Evolutionary conservation across 2,329 filamentous ascomycete genomes (phyloP), one percentile per base, ranked within the genome.

Genomic region (Fusarium cyanostomum): DNA sequence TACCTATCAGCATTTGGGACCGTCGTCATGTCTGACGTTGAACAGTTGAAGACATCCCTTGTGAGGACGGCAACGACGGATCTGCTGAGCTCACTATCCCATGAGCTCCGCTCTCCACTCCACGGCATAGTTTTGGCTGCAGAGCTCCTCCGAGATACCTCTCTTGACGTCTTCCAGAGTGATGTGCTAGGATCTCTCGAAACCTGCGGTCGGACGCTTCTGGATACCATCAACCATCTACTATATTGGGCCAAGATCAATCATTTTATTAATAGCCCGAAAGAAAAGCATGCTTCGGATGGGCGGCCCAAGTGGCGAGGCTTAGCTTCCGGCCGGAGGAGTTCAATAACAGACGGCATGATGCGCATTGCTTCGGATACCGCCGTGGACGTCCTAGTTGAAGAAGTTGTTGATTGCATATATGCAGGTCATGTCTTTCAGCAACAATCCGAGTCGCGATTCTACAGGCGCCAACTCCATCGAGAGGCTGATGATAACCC

Each of bases 21-120:
- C 43, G 81, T 81, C 1, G 81, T 85, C 15, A 86, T 87, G 82
- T 79, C 83, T 0, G 85, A 89, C 50, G 74, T 89, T 5, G 78
- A 41, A 80, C 1, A 76, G 82, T 5, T 66, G 84, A 27, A 73
- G 75, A 26, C 69, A 71, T 3, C 71, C 8, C 66, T 73, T 10
- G 76, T 77, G 0, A 77, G 79, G 30, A 79, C 76, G 52, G 82
- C 84, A 28, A 87, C 86, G 68, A 81, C 81, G 1, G 84, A 87
- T 54, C 82, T 87, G 39, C 81, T 89, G 12, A 82, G 83, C 3
- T 87, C 83, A 4, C 81, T 89, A 10, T 86, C 83, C 3, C 86
- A 89, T 65, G 86, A 89, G 66, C 75, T 89, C 9, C 79, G 86
- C 8, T 86, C 83, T 6, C 86, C 86, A 0, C 74, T 89, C 2